A percentile compares a stretch with the other conserved stretches of the same genome.
phyloP scores from a whole-genome alignment of 768 basidiomycete species.

The Naematelia aurantialba region DNA sequence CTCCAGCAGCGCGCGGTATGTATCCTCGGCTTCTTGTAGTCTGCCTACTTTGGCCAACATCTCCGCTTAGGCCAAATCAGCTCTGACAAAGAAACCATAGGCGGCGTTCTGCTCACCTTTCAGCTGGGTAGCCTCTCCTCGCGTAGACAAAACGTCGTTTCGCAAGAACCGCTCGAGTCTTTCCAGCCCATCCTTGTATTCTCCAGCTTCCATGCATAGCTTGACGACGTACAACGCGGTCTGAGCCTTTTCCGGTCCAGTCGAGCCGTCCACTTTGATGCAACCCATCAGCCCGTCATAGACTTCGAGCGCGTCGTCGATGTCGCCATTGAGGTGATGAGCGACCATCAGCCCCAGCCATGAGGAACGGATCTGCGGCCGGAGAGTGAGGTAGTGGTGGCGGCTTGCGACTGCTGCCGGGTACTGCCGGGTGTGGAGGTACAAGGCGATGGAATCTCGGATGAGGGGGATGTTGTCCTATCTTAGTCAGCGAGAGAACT shows the following conservation, averaged over 20 bases:
- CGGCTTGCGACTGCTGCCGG: conserved; percentile 76
- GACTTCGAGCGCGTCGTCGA: conserved; percentile 65
- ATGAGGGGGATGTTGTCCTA: conserved; percentile 93
- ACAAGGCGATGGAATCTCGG: conserved; percentile 81
- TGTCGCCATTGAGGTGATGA: conserved; percentile 75
- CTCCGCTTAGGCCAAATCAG: conserved; percentile 58
- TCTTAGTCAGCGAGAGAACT: conserved; percentile 3
- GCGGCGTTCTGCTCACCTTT: conserved; percentile 34
- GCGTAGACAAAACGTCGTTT: conserved; percentile 39
- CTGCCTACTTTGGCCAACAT: conserved; percentile 65
- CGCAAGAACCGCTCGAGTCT: conserved; percentile 35
- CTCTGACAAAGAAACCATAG: not conserved
- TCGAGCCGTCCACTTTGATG: conserved; percentile 61
- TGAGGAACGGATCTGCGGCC: conserved; percentile 77
- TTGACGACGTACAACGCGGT: conserved; percentile 39
- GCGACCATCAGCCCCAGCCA: conserved; percentile 89
- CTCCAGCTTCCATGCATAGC: conserved; percentile 40
- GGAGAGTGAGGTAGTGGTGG: conserved; percentile 68
- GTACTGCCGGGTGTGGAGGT: conserved; percentile 79
- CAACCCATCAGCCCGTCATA: conserved; percentile 68
- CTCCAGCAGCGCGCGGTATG: conserved; percentile 75
- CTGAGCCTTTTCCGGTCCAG: conserved; percentile 42
- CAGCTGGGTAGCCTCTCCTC: conserved; percentile 38
- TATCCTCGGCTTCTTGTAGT: conserved; percentile 68
- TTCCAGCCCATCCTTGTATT: conserved; percentile 39